Conservation (phyloP, 2,329 filamentous ascomycete genomes). For the Penicillium sp. region DNA sequence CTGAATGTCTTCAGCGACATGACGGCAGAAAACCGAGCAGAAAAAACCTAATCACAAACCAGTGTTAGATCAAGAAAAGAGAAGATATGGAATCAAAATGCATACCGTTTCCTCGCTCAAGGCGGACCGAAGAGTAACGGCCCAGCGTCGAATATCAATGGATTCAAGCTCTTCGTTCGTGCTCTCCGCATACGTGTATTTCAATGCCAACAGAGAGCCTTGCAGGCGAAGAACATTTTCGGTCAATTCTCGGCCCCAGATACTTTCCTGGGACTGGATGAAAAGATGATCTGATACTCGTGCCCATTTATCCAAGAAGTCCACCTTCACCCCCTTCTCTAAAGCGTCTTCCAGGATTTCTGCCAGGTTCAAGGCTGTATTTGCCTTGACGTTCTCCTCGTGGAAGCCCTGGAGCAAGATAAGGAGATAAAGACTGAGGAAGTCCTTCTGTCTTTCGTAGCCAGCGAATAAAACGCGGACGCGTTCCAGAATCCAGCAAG, state of each 20-base stretch:
- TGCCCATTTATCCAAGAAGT: constrained; percentile 26
- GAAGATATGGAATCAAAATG: background rate
- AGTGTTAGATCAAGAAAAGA: background rate
- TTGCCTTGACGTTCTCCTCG: constrained; percentile 25
- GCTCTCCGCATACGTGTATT: constrained; percentile 14
- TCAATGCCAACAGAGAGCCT: constrained; percentile 34
- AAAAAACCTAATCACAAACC: constrained; percentile 30
- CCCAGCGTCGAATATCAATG: constrained; percentile 27
- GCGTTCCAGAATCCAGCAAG: constrained; percentile 32
- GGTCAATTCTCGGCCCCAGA: constrained; percentile 34
- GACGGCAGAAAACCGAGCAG: constrained; percentile 35
- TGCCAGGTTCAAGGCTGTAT: constrained; percentile 31
- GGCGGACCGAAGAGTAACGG: constrained; percentile 33
- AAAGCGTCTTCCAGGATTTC: constrained; percentile 27
- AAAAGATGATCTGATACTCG: constrained; percentile 24
- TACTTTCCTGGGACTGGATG: constrained; percentile 20
- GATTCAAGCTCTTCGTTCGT: constrained; percentile 16
- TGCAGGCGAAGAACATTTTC: constrained; percentile 35
- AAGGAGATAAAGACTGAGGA: constrained; percentile 28
- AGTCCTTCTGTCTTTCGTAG: constrained; percentile 19
- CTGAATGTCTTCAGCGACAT: constrained; percentile 32
- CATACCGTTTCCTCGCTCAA: constrained; percentile 41
- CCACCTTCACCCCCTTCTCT: constrained; percentile 16
- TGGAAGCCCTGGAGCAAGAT: constrained; percentile 24
- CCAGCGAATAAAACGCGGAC: constrained; percentile 24